Conservation (phyloP, 2,329 filamentous ascomycete genomes). For the Neophaeococcomyces aloes region DNA sequence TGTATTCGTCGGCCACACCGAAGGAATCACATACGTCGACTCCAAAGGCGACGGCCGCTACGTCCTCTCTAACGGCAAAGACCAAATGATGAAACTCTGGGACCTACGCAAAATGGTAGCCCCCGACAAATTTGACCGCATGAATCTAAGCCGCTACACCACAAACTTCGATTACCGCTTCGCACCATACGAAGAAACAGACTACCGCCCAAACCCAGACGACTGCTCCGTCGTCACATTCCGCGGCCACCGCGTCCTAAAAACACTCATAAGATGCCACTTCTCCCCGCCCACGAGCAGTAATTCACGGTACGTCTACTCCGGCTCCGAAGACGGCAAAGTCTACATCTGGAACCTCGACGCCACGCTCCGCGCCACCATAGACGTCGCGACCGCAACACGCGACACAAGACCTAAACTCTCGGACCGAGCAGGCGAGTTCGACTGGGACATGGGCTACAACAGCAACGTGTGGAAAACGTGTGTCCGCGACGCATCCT, state of each 20-base stretch:
- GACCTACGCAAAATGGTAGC: constrained; percentile 83
- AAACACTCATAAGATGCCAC: constrained; percentile 87
- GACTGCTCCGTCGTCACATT: constrained; percentile 93
- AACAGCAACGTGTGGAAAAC: constrained; percentile 54
- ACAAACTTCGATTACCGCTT: constrained; percentile 56
- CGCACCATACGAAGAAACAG: constrained; percentile 38
- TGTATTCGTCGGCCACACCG: constrained; percentile 55
- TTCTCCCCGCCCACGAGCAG: constrained; percentile 82
- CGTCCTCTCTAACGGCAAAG: constrained; percentile 86
- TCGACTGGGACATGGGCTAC: constrained; percentile 37
- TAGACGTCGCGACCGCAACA: constrained; percentile 68
- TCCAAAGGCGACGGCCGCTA: constrained; percentile 85
- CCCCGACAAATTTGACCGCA: constrained; percentile 43
- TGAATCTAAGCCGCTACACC: constrained; percentile 44
- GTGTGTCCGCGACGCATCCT: constrained; percentile 77
- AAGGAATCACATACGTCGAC: constrained; percentile 56
- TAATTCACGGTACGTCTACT: constrained; percentile 86
- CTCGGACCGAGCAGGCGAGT: constrained; percentile 45
- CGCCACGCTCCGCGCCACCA: constrained; percentile 64
- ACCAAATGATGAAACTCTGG: constrained; percentile 97
- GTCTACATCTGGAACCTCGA: constrained; percentile 92
- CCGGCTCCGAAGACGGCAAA: constrained; percentile 77
- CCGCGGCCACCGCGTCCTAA: constrained; percentile 76
- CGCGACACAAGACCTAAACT: constrained; percentile 48
- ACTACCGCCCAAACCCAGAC: constrained; percentile 57